These are phyloP conservation scores for Paramyrothecium sp. DNA, from an alignment of 2,329 filamentous ascomycete species.

Conservation along the genomic window DNA sequence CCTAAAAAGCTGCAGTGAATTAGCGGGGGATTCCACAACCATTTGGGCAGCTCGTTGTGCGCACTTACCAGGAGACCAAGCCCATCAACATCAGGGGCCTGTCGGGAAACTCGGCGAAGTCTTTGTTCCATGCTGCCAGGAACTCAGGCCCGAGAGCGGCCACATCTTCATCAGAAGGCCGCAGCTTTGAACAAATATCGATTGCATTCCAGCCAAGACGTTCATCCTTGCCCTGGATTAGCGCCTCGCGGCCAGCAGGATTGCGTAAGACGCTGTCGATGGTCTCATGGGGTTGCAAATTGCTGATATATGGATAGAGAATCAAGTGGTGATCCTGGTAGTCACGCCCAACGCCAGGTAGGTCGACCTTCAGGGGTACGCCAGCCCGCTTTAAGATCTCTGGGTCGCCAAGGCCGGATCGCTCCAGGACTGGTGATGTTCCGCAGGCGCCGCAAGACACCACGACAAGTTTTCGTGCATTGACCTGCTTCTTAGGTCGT, in stretches of 20 bases:
- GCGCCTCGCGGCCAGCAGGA: conserved; percentile 37
- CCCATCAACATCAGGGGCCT: conserved; percentile 43
- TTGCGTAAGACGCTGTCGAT: conserved; percentile 49
- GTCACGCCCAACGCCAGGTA: conserved; percentile 48
- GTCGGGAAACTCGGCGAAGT: conserved; percentile 40
- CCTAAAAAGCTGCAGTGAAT: neutral
- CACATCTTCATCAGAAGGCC: conserved; percentile 50
- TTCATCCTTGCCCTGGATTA: conserved; percentile 32
- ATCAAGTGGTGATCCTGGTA: conserved; percentile 55
- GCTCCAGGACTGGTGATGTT: conserved; percentile 54
- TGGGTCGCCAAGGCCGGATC: conserved; percentile 56
- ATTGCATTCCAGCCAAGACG: conserved; percentile 54
- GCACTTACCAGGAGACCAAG: neutral
- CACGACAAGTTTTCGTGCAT: conserved; percentile 18
- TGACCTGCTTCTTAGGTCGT: neutral
- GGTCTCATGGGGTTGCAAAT: conserved; percentile 20
- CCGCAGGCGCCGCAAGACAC: conserved; percentile 43
- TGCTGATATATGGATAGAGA: conserved; percentile 42
- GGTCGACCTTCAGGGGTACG: conserved; percentile 40
- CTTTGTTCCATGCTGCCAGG: conserved; percentile 47
- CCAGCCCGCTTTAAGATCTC: conserved; percentile 43
- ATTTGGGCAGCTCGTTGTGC: neutral
- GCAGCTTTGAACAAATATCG: conserved; percentile 51
- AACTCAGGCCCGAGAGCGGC: conserved; percentile 49
- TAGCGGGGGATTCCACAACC: neutral